A percentile compares a stretch with the other conserved stretches of the same genome.
Conservation (phyloP, 2,329 filamentous ascomycete genomes). For the Fusarium sp. region DNA sequence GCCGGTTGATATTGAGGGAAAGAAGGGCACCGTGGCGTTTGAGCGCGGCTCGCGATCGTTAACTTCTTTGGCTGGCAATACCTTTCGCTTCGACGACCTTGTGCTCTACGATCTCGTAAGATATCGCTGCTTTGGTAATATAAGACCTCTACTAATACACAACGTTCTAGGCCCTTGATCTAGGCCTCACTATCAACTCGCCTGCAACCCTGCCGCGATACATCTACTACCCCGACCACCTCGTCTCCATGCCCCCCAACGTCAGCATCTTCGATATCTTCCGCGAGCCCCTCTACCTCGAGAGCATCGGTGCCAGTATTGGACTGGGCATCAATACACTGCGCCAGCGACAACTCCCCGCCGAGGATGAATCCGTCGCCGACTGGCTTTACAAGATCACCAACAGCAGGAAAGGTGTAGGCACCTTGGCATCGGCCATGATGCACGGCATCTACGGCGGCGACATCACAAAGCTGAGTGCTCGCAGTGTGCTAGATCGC, state of each 20-base stretch:
- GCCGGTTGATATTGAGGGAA: slow-evolving; percentile 68
- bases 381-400: slow-evolving; percentile 54
- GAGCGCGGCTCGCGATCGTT: slow-evolving; percentile 88
- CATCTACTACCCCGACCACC: slow-evolving; percentile 88
- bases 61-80: slow-evolving; percentile 62
- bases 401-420: slow-evolving; percentile 60
- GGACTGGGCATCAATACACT: slow-evolving; percentile 46
- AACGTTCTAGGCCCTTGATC: slow-evolving; percentile 52
- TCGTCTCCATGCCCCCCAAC: slow-evolving; percentile 53
- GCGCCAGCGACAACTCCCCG: slow-evolving; percentile 36
- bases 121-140: slow-evolving; percentile 10
- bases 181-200: slow-evolving; percentile 61
- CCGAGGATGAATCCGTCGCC: slow-evolving; percentile 53
- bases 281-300: slow-evolving; percentile 52
- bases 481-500: slow-evolving; percentile 66
- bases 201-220: slow-evolving; percentile 70
- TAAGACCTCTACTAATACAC: slow-evolving; percentile 27
- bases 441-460: slow-evolving; percentile 94
- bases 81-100: slow-evolving; percentile 68
- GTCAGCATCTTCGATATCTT: slow-evolving; percentile 46
- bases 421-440: slow-evolving; percentile 81
- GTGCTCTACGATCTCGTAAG: slow-evolving; percentile 79
- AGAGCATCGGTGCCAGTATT: slow-evolving; percentile 49
- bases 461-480: slow-evolving; percentile 84
- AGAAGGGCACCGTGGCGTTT: slow-evolving; percentile 73